Evolutionary conservation across 2,329 filamentous ascomycete genomes (phyloP), one percentile per base, ranked within the genome.

Genomic region (Xylariaceae sp.): DNA sequence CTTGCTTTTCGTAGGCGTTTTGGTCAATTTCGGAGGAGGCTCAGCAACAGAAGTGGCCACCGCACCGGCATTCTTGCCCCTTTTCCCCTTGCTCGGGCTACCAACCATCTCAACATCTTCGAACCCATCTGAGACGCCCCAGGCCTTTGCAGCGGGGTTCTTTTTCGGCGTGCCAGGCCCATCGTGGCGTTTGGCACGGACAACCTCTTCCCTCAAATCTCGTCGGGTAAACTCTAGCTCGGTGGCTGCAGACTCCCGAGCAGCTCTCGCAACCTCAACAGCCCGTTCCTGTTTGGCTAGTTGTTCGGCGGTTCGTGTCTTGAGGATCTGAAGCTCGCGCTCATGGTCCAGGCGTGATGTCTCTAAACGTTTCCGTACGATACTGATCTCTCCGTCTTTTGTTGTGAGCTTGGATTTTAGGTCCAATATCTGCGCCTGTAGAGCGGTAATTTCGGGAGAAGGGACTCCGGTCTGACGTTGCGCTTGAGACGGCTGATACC

Each of bases 181-280:
- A 15, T 76, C 78, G 62, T 74, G 80, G 52, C 80, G 68, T 59
- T 73, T 77, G 49, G 70, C 75, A 60, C 69, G 77, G 22, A 61
- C 62, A 6, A 68, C 62, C 68, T 78, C 84, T 60, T 89, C 86
- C 37, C 77, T 79, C 61, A 89, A 72, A 64, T 92, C 88, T 58
- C 87, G 82, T 64, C 85, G 81, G 26, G 87, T 74, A 65, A 94
- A 94, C 59, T 86, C 79, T 55, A 87, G 80, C 67, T 89, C 86
- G 1, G 85, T 89, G 51, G 81, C 76, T 47, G 82, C 80, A 55
- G 78, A 82, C 62, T 85, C 82, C 55, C 86, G 78, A 18, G 87
- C 84, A 10, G 81, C 81, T 29, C 80, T 74, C n/a, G 84, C 80
- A 6, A 77, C 78, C 58, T 90, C 85, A 4, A 87, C 74, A 9